phyloP scores from a whole-genome alignment of 2,329 filamentous ascomycete genomes.

The Talaromyces sp. region DNA sequence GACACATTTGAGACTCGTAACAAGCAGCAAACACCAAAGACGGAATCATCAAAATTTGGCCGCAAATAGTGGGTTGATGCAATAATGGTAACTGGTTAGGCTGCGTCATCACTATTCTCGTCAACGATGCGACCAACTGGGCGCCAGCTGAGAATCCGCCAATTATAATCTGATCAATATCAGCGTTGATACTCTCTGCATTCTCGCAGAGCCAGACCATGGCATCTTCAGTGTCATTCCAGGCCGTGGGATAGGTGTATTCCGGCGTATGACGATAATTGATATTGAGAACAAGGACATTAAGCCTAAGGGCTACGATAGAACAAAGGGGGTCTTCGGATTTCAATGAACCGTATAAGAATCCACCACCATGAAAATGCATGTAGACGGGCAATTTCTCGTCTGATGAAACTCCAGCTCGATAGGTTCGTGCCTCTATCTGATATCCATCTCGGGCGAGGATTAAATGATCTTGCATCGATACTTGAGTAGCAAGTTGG shows the following conservation, averaged over 20 bases:
- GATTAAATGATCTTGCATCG: slow-evolving; percentile 34
- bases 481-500: slow-evolving; percentile 24
- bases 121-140: slow-evolving; percentile 41
- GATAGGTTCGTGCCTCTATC: slow-evolving; percentile 47
- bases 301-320: slow-evolving; percentile 38
- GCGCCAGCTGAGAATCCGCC: slow-evolving; percentile 49
- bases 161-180: slow-evolving; percentile 39
- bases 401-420: slow-evolving; percentile 31
- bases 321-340: slow-evolving; percentile 52
- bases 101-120: slow-evolving; percentile 33
- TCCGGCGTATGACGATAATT: slow-evolving; percentile 58
- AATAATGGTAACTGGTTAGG: slow-evolving; percentile 13
- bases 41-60: slow-evolving; percentile 51
- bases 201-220: slow-evolving; percentile 51
- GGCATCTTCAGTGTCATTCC: slow-evolving; percentile 50
- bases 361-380: slow-evolving; percentile 54
- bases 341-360: slow-evolving; percentile 50
- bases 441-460: slow-evolving; percentile 42
- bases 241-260: slow-evolving; percentile 48
- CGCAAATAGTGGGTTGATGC: slow-evolving; percentile 34
- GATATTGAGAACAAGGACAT: slow-evolving; percentile 48
- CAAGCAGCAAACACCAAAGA: slow-evolving; percentile 36
- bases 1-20: slow-evolving; percentile 32
- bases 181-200: slow-evolving; percentile 35
- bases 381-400: slow-evolving; percentile 46